A percentile compares a stretch with the other conserved stretches of the same genome.
Conservation (phyloP, 2,329 filamentous ascomycete genomes). For the Lachnellula occidentalis region DNA sequence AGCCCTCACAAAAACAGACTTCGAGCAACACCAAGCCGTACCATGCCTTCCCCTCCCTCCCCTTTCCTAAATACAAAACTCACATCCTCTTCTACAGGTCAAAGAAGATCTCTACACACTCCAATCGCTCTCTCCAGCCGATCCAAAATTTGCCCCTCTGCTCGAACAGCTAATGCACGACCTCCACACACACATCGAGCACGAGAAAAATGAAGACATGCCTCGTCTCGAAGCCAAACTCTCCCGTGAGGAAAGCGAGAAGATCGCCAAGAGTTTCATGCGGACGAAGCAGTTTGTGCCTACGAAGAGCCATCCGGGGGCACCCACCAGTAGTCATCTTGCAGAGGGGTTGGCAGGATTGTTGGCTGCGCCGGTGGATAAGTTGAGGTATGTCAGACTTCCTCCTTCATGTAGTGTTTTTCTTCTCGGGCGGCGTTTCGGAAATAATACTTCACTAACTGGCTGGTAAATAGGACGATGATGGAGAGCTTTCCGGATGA, state of each 20-base stretch:
- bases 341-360: conserved; percentile 3
- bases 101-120: conserved; percentile 29
- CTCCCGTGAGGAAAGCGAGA: conserved; percentile 30
- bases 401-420: too few species aligned
- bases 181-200: conserved; percentile 42
- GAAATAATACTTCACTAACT: too few species aligned
- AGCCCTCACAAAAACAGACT: too few species aligned
- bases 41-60: too few species aligned
- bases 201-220: conserved; percentile 46
- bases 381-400: not conserved
- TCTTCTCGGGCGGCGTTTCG: too few species aligned
- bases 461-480: not conserved
- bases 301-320: conserved; percentile 19
- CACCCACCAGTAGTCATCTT: conserved; percentile 3
- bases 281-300: conserved; percentile 51
- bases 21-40: too few species aligned
- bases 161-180: conserved; percentile 40
- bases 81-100: too few species aligned
- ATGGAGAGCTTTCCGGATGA: conserved; percentile 5
- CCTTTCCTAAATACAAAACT: too few species aligned
- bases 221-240: conserved; percentile 42
- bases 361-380: conserved; percentile 4
- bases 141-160: conserved; percentile 39
- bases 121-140: conserved; percentile 38
- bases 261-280: conserved; percentile 39